Evolutionary conservation across 2,329 filamentous ascomycete genomes (phyloP), one percentile per base, ranked within the genome.

Genomic region (Myrmaecium sp.): DNA sequence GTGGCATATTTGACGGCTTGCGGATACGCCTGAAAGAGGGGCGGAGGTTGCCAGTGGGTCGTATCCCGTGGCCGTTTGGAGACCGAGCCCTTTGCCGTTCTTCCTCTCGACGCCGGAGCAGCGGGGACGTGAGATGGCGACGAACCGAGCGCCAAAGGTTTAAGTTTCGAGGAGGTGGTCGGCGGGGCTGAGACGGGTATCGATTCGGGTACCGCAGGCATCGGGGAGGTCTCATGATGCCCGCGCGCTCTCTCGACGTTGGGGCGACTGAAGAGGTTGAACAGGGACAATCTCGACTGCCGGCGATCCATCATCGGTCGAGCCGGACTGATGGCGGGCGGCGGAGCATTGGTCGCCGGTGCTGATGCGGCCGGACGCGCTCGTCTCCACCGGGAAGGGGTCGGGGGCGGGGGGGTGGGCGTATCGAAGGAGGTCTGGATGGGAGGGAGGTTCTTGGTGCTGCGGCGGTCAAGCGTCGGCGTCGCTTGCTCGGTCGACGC

Each of bases 11-110:
- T 83, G 37, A 81, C 65, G 3, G 81, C 72, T 49, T 92, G 83
- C 0, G 80, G 76, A 45, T 83, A 92, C 8, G 80, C 82, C 47
- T 92, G 78, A 47, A 84, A 91, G 8, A 94, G 56, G 2, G 82
- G 79, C 5, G 81, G 79, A 5, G 56, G 51, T 4, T 55, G 47
- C 48, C 55, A 60, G 25, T 39, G 36, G 13, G 31, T 34, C 10
- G 74, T 45, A 38, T 22, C 33, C 37, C 21, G 23, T 31, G 4
- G 29, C 23, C 5, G 23, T 30, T 22, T 30, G 10, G 27, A 18
- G 9, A n/a, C 17, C 6, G 28, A 6, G 10, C 27, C n/a, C n/a
- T n/a, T n/a, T n/a, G n/a, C n/a, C n/a, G n/a, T n/a, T n/a, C n/a
- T n/a, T n/a, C n/a, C n/a, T n/a, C n/a, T n/a, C n/a, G n/a, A n/a